Evolutionary conservation across 768 basidiomycete genomes (phyloP).

Genomic region (Kwoniella dejecticola): DNA sequence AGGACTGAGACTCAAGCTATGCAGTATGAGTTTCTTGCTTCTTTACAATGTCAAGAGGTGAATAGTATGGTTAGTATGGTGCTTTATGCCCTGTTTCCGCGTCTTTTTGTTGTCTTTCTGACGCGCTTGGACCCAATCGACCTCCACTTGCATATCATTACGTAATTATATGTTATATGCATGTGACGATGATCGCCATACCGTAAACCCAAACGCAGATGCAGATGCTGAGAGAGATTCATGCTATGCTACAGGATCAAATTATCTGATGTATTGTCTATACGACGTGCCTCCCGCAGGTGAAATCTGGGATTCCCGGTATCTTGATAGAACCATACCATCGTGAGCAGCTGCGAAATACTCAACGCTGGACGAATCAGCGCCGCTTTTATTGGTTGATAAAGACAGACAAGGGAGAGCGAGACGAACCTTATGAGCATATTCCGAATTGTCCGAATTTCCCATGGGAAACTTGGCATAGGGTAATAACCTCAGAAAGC

Average conservation of each 20-base stretch:
- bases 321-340: conserved; percentile 12
- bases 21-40: neutral
- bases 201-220: no score
- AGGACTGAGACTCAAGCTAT: neutral
- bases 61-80: no score
- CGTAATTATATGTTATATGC: no score
- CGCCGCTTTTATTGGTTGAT: neutral
- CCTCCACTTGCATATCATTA: neutral
- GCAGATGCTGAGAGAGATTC: no score
- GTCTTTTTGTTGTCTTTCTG: conserved; percentile 1
- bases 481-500: conserved; percentile 4
- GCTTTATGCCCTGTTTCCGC: no score
- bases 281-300: neutral
- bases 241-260: no score
- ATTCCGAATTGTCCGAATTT: neutral
- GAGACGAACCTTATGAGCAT: neutral
- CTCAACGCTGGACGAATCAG: neutral
- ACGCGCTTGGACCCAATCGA: neutral
- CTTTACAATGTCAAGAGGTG: no score
- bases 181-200: no score
- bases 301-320: neutral
- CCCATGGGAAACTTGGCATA: conserved; percentile 6
- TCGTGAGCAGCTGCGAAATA: neutral
- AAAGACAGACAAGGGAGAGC: no score
- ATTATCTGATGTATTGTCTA: neutral